Evolutionary conservation across 306 rosid genomes (phyloP), one percentile per base, ranked within the genome.

Genomic region (Vigna mungo): DNA sequence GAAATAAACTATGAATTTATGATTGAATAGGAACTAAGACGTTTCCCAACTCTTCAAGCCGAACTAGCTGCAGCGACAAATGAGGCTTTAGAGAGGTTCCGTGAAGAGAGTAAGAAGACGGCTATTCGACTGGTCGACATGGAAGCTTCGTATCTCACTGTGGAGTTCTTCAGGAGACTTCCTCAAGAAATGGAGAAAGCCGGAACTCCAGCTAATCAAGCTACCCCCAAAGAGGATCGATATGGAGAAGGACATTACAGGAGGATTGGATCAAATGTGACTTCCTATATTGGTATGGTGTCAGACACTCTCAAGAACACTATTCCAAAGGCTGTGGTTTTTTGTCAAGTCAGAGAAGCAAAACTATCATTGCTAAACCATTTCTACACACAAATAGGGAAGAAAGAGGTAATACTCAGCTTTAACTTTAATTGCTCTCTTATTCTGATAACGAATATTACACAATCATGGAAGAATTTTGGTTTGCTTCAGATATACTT

Each of bases 101-200:
- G 97, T 41, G 97, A 85, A 3, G 97, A 91, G 25, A 65, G 99
- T 81, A 92, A 88, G 90, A 95, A 89, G 88, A 81, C 97, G 14
- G 87, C 93, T 46, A 32, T 95, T 18, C 89, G 99, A 47, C 89
- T 95, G 49, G 97, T 95, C 81, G 99, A 95, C 81, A 95, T 95
- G 99, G 98, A 95, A 82, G 79, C 99, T 48, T 88, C 97, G 2
- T 95, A 92, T 80, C 84, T 95, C 80, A 95, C 99, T n/a, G 99
- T 87, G 69, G 99, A 95, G n/a, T 95, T 95, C 93, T 95, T 95
- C 68, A 78, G 99, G 37, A 91, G 61, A 78, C 99, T 95, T 80
- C 99, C 99, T 23, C 92, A 89, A 80, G 97, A 95, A 85, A 72
- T 88, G 82, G 98, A 95, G 84, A 92, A 68, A 80, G 84, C 77